These are phyloP conservation scores for Coemansia sp. DNA, from an alignment of 192 early-diverging fungal genomes.

Conservation along the genomic window DNA sequence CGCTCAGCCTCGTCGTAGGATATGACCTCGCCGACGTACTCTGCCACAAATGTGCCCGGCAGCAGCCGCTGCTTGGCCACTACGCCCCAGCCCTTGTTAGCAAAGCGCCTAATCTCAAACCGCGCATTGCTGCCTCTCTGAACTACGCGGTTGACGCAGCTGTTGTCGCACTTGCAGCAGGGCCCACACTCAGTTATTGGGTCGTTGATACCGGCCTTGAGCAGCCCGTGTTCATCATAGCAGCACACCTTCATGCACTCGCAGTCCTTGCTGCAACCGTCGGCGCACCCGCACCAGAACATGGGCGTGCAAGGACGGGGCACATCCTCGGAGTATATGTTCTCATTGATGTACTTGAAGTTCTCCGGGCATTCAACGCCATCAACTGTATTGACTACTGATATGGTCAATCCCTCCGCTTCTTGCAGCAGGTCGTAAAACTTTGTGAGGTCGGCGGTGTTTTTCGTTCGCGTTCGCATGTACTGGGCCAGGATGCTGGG, in stretches of 20 bases:
- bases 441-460: conserved; percentile 31
- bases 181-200: conserved; percentile 47
- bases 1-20: conserved; percentile 74
- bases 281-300: conserved; percentile 35
- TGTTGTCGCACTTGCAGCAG: conserved; percentile 31
- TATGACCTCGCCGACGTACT: conserved; percentile 97
- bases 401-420: conserved; percentile 25
- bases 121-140: conserved; percentile 34
- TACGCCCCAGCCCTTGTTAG: conserved; percentile 53
- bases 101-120: conserved; percentile 45
- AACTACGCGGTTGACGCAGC: conserved; percentile 46
- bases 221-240: conserved; percentile 39
- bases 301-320: conserved; percentile 42
- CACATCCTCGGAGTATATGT: conserved; percentile 37
- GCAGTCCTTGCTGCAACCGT: conserved; percentile 18
- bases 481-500: conserved; percentile 18
- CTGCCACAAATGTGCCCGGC: conserved; percentile 82
- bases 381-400: conserved; percentile 44
- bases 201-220: background rate
- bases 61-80: conserved; percentile 16
- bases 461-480: conserved; percentile 9
- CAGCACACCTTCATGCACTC: conserved; percentile 20
- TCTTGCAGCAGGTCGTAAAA: conserved; percentile 27
- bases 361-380: conserved; percentile 22
- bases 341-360: conserved; percentile 45